A percentile compares a stretch with the other conserved stretches of the same genome.
phyloP scores from a whole-genome alignment of 805 yeast species.

The Pichia nanzhaoensis region DNA sequence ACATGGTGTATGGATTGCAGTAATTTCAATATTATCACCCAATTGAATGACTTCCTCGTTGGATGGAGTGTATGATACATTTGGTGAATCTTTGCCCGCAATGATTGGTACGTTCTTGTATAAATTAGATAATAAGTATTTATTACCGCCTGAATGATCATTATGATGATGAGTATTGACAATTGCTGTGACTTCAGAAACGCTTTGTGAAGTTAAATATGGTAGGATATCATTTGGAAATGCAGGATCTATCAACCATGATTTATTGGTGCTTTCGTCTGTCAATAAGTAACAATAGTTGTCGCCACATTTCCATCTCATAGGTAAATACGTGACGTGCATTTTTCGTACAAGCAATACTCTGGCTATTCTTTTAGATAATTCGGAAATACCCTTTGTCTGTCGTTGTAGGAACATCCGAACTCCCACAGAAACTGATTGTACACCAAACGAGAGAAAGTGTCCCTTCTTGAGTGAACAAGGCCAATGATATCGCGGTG shows the following conservation, averaged over 20 bases:
- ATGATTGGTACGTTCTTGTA: conserved; percentile 55
- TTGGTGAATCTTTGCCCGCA: conserved; percentile 79
- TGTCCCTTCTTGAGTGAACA: too few relatives aligned
- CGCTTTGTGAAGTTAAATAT: conserved; percentile 26
- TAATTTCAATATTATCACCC: conserved; percentile 58
- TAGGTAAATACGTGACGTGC: conserved; percentile 78
- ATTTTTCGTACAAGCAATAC: conserved; percentile 39
- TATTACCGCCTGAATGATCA: conserved; percentile 91
- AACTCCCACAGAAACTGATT: too few relatives aligned
- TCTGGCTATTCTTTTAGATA: not conserved
- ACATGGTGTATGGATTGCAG: conserved; percentile 92
- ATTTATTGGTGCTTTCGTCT: conserved; percentile 56
- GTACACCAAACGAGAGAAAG: too few relatives aligned
- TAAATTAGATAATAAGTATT: conserved; percentile 23
- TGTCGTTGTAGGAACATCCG: too few relatives aligned
- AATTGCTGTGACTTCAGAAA: conserved; percentile 58
- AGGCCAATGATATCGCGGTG: conserved; percentile 4
- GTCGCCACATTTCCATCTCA: conserved; percentile 94
- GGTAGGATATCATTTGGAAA: conserved; percentile 66
- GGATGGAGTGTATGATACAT: conserved; percentile 63
- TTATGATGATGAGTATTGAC: conserved; percentile 96
- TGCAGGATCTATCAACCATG: conserved; percentile 93
- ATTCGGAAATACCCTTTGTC: not conserved
- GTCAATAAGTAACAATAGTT: conserved; percentile 79
- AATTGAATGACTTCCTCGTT: conserved; percentile 55